These are phyloP conservation scores for Houttuynia cordata DNA, from an alignment of 164 flowering plant species.

Conservation along the genomic window DNA sequence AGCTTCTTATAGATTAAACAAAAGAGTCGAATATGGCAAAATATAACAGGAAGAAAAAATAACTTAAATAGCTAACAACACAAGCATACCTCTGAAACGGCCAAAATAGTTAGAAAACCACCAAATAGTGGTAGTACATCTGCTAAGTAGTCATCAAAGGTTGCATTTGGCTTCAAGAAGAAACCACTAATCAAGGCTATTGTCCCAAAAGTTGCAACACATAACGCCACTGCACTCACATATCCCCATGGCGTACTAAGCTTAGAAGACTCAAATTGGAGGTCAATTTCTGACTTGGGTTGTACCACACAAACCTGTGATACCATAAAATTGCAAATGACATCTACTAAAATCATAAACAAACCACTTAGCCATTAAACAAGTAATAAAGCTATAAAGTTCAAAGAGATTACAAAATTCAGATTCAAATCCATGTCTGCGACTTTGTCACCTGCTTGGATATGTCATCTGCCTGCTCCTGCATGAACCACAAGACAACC, in stretches of 20 bases:
- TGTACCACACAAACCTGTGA: slow-evolving; percentile 88
- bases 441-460: slow-evolving; percentile 57
- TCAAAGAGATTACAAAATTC: not conserved
- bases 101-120: slow-evolving; percentile 78
- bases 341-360: not conserved
- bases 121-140: slow-evolving; percentile 85
- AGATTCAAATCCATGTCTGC: not conserved
- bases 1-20: not conserved
- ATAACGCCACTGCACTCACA: slow-evolving; percentile 56
- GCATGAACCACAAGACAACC: slow-evolving; percentile 89
- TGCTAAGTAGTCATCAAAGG: slow-evolving; percentile 77
- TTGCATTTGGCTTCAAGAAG: slow-evolving; percentile 83
- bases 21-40: not conserved
- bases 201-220: slow-evolving; percentile 81
- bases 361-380: not conserved
- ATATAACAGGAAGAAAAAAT: too few species aligned
- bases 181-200: slow-evolving; percentile 88
- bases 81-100: slow-evolving; percentile 74
- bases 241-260: slow-evolving; percentile 90
- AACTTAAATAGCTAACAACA: too few species aligned
- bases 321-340: not conserved
- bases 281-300: slow-evolving; percentile 87
- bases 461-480: slow-evolving; percentile 66
- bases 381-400: not conserved
- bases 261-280: slow-evolving; percentile 72